These are phyloP conservation scores for Spongospora subterranea DNA, from an alignment of 208 protist species.

Conservation along the genomic window DNA sequence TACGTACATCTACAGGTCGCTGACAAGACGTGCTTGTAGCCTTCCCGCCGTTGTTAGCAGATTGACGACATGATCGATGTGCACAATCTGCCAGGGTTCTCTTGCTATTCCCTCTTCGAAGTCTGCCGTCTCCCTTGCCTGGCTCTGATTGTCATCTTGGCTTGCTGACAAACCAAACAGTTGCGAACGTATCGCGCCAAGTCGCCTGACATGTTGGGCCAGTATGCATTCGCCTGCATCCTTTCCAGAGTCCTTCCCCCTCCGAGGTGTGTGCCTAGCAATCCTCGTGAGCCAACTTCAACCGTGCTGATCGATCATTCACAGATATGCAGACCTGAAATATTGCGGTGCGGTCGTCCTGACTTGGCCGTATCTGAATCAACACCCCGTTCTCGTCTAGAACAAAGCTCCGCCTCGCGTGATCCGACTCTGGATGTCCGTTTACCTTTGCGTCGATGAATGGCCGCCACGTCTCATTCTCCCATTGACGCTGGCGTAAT, in stretches of 20 bases:
- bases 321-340: neutral
- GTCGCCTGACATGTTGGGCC: slow-evolving; percentile 2
- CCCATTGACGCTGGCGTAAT: neutral
- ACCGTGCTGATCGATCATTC: neutral
- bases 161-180: slow-evolving; percentile 30
- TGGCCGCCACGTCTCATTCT: neutral
- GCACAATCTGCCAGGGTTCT: slow-evolving; percentile 5
- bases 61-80: slow-evolving; percentile 45
- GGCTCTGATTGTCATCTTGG: neutral
- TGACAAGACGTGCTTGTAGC: neutral
- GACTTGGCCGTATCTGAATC: neutral
- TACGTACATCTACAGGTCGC: neutral
- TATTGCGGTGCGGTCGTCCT: neutral
- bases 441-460: neutral
- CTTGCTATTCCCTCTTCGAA: neutral
- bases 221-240: neutral
- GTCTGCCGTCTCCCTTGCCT: neutral
- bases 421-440: neutral
- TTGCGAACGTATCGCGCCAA: neutral
- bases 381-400: neutral
- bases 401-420: neutral
- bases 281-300: neutral
- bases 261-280: neutral
- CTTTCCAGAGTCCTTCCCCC: neutral
- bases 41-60: neutral